Base-by-base conservation (phyloP, 805 yeast species). In the Kazachstania africana region DNA sequence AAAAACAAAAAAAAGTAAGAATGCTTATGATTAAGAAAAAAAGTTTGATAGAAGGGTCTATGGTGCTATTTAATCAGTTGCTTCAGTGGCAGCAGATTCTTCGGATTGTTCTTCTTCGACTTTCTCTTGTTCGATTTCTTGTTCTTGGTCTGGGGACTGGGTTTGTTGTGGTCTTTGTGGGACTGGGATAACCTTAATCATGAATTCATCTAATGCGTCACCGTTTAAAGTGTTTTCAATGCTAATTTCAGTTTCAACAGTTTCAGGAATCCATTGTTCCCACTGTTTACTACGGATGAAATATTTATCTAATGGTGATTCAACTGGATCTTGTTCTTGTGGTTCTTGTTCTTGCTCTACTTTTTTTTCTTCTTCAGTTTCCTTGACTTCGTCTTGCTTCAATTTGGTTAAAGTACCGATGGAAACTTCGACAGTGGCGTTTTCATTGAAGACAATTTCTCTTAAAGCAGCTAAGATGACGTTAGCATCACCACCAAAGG, bases 401-500 rank as follows among this genome's bases (percentile, higher is more conserved):
- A 33, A 12, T 23, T 34, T 20, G 39, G 27, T 24, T 33, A 35
- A 26, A 5, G 37, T 27, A 39, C 55, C 55, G 16, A 17, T 19
- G 1, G 48, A 52, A 24, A 51, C 38, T 22, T 51, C 53, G 14
- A 50, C 50, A 8, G 51, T 46, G 19, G 58, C 48, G 19, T 37
- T 33, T 31, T 45, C 49, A 34, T 52, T 49, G 17, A 41, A 40
- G 8, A 49, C 53, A 27, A 55, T 45, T 34, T 54, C 57, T 38
- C 57, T 48, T 24, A 54, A 36, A 9, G 59, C 53, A 33, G 52
- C 53, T 34, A 53, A 26, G 16, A 53, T 44, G 18, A 50, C 35
- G 18, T 36, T 41, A 8, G 36, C 31, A 29, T 53, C 55, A 31
- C 53, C 54, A 31, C 63, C 68, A 34, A 77, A 67, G 27, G 80